Evolutionary conservation across 257 asterid species (phyloP).

Genomic region (Solanum verrucosum): DNA sequence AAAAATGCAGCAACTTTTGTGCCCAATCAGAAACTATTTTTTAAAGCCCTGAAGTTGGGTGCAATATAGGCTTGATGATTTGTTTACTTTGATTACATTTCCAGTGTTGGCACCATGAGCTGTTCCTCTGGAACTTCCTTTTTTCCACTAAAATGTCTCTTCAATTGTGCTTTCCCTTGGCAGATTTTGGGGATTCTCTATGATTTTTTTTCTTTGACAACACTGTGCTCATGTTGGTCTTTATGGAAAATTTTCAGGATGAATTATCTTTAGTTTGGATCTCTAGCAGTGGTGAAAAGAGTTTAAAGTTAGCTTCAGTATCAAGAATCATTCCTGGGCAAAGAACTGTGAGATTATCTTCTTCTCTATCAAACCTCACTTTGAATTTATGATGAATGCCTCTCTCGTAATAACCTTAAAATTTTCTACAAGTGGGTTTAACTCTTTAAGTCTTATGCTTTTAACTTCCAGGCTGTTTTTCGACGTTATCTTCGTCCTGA

Average conservation of each 20-base stretch:
- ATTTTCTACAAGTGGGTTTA: background rate
- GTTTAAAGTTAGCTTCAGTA: conserved; percentile 68
- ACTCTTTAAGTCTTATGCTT: background rate
- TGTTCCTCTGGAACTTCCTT: background rate
- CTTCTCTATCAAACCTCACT: background rate
- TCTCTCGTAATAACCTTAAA: background rate
- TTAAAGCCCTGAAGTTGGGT: background rate
- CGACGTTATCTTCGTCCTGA: conserved; percentile 83
- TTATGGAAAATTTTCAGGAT: conserved; percentile 31
- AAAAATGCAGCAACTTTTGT: background rate
- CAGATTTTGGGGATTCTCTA: background rate
- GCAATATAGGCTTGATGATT: background rate
- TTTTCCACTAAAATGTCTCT: background rate
- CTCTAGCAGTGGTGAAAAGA: conserved; percentile 76
- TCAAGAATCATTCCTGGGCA: conserved; percentile 87
- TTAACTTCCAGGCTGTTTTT: conserved; percentile 66
- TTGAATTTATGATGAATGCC: background rate
- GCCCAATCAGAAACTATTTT: background rate
- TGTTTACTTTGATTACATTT: background rate
- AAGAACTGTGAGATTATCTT: conserved; percentile 65
- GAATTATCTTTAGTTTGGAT: conserved; percentile 75
- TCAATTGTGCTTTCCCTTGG: background rate
- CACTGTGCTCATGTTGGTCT: conserved; percentile 5
- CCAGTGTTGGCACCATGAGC: background rate
- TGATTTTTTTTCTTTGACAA: background rate